phyloP scores from a whole-genome alignment of 164 flowering plant genomes.

The Magnolia changhungtana region DNA sequence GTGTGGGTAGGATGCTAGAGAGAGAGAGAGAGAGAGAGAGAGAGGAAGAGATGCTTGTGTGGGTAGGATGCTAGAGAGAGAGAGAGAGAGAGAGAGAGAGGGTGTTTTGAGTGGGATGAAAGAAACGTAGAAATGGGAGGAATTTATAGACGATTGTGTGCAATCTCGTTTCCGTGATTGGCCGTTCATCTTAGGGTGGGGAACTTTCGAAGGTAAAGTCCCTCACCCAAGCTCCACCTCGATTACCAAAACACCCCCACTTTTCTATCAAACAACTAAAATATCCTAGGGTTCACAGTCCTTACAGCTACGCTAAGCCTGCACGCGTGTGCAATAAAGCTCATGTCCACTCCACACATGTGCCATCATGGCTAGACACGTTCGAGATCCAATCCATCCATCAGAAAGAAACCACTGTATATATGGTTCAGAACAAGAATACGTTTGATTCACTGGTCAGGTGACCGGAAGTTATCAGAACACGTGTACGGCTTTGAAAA shows the following conservation, averaged over 20 bases:
- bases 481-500: not conserved
- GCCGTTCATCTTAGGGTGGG: not conserved
- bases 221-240: not conserved
- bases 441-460: no score
- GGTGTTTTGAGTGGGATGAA: no score
- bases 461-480: not conserved
- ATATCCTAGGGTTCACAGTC: not conserved
- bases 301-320: not conserved
- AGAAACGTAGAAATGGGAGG: not conserved
- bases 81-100: not conserved
- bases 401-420: no score
- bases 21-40: constrained; percentile 18
- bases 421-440: no score
- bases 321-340: no score
- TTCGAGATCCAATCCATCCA: no score
- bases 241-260: not conserved
- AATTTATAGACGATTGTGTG: constrained; percentile 10
- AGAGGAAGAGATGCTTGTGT: not conserved
- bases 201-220: not conserved
- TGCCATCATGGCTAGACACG: no score
- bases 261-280: not conserved
- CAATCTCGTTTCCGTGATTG: not conserved
- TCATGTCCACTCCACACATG: no score
- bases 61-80: not conserved
- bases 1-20: not conserved